Base-by-base conservation (phyloP, 2,329 filamentous ascomycete genomes). In the Talaromyces rugulosus region DNA sequence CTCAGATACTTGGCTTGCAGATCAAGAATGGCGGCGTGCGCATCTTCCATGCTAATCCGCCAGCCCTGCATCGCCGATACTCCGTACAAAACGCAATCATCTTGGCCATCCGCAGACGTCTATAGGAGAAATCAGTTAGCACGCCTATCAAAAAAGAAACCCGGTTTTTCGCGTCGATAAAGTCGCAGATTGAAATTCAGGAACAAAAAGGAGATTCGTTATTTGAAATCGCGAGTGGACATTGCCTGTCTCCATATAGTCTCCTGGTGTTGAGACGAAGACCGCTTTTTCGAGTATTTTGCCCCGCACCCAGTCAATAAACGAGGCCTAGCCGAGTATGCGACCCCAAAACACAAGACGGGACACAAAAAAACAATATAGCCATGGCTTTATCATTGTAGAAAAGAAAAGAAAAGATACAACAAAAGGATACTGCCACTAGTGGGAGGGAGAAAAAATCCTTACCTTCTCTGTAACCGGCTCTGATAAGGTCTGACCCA, bases 1-100 rank as follows among this genome's bases (percentile, higher is more conserved):
- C 73, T 75, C 40, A 78, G 78, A 69, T 80, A 80, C 64, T 82
- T 81, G 64, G 87, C 82, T 72, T 95, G 86, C 68, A 98, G 87
- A 78, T 98, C 91, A 75, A 99, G 89, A 58, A 98, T 82, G 61
- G 90, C 86, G 65, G 91, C 91, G 81, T 99, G 95, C 66, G 95
- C 88, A 77, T 99, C 95, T 78, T 99, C 95, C 95, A 99, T 99
- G 83, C 91, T 96, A 81, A 99, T 98, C 81, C 95, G 90, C 95
- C 95, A 99, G 83, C 95, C 95, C 81, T 99, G 95, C 95, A 99
- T 99, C 79, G 92, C 92, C 68, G 95, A 99, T 68, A 98, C 88
- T 74, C 95, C 95, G 78, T 91, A 99, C 75, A 95, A 80, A 75
- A 96, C 87, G 75, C 91, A 89, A 68, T 96, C 92, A 90, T 98